Conservation (phyloP, 306 rosid genomes). For the Purshia tridentata region DNA sequence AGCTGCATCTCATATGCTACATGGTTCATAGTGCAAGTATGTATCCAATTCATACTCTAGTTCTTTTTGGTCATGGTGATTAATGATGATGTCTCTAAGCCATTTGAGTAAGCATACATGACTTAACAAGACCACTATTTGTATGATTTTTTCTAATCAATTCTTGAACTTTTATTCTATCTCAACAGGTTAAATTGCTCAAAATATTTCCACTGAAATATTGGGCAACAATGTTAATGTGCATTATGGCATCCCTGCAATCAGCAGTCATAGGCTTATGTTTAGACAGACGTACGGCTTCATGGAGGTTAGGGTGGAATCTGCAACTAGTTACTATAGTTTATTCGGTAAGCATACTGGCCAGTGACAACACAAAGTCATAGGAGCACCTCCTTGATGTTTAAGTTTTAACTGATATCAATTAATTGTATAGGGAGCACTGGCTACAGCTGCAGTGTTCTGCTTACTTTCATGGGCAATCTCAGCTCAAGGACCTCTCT, state of each 20-base stretch:
- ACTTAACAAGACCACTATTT: no score
- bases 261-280: constrained; percentile 41
- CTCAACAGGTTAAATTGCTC: constrained; percentile 45
- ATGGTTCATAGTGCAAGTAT: constrained; percentile 64
- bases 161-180: neutral
- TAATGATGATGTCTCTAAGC: neutral
- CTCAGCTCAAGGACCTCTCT: constrained; percentile 54
- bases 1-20: constrained; percentile 49
- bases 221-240: constrained; percentile 50
- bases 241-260: constrained; percentile 54
- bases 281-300: constrained; percentile 34
- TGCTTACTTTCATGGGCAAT: constrained; percentile 55
- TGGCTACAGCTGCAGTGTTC: constrained; percentile 59
- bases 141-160: neutral
- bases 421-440: constrained; percentile 45
- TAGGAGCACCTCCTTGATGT: neutral
- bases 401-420: neutral
- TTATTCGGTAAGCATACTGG: constrained; percentile 48
- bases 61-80: neutral
- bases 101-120: neutral
- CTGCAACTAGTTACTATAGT: constrained; percentile 56
- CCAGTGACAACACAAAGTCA: neutral
- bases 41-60: neutral
- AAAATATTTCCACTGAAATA: constrained; percentile 53
- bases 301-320: constrained; percentile 64